phyloP scores from a whole-genome alignment of 73 alveolate species.

The Uronychia binucleata region DNA sequence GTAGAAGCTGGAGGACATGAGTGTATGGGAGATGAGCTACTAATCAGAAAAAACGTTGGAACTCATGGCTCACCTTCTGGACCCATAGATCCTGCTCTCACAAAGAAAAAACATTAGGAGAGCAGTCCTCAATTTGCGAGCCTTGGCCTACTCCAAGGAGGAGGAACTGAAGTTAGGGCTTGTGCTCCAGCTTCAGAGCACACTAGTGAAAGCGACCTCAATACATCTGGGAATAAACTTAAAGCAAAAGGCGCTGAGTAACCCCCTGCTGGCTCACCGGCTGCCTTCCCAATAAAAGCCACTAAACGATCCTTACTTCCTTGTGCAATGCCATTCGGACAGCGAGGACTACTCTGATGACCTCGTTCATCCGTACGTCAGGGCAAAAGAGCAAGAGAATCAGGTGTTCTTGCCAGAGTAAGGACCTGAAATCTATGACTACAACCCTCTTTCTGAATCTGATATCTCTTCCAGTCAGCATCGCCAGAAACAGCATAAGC shows the following conservation, averaged over 20 bases:
- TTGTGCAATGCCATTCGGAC: not conserved
- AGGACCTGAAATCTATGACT: no score
- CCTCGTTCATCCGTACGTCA: not conserved
- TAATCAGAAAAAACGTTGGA: not conserved
- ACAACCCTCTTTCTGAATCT: no score
- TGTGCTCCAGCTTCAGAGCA: not conserved
- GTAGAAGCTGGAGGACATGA: not conserved
- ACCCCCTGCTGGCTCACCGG: no score
- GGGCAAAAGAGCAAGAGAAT: not conserved
- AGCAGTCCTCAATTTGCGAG: not conserved
- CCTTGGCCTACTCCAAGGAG: not conserved
- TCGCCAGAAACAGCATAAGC: no score
- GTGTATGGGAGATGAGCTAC: not conserved
- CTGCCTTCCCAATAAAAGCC: no score
- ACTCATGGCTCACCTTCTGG: not conserved
- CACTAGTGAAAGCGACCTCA: not conserved
- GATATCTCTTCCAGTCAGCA: no score
- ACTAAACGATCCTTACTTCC: not conserved
- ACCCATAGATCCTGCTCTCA: not conserved
- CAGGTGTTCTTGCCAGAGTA: not conserved
- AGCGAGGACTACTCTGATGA: not conserved
- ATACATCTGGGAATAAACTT: no score
- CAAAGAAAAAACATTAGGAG: not conserved
- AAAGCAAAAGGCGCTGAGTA: no score
- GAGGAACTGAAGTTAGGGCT: not conserved